Percentiles rank a stretch among this genome's conserved stretches.
phyloP scores from a whole-genome alignment of 2,329 filamentous ascomycete genomes.

The Oidium heveae region DNA sequence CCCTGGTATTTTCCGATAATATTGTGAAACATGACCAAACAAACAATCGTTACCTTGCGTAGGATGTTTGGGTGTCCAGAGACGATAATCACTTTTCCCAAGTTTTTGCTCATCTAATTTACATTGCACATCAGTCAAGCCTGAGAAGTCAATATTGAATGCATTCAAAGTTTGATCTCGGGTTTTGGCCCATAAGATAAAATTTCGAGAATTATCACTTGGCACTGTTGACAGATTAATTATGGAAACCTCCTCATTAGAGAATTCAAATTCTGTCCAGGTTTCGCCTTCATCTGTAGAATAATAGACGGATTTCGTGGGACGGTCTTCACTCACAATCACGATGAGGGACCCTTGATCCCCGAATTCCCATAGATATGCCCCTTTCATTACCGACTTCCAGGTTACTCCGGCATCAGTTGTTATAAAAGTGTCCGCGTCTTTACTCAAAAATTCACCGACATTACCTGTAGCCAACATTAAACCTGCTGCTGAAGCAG shows the following conservation, averaged over 20 bases:
- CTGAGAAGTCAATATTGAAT: slow-evolving; percentile 72
- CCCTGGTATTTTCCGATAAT: slow-evolving; percentile 69
- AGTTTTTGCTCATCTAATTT: slow-evolving; percentile 34
- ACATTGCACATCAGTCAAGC: slow-evolving; percentile 50
- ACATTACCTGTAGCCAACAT: slow-evolving; percentile 89
- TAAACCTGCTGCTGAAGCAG: slow-evolving; percentile 63
- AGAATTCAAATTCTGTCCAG: slow-evolving; percentile 57
- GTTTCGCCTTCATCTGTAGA: slow-evolving; percentile 56
- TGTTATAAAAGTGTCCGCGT: slow-evolving; percentile 75
- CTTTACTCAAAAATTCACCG: slow-evolving; percentile 27
- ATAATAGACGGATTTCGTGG: slow-evolving; percentile 48
- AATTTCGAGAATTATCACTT: slow-evolving; percentile 73
- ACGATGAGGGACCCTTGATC: slow-evolving; percentile 87
- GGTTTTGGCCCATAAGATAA: slow-evolving; percentile 61
- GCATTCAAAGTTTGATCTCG: slow-evolving; percentile 34
- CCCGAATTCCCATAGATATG: slow-evolving; percentile 82
- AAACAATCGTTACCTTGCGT: slow-evolving; percentile 55
- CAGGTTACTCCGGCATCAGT: slow-evolving; percentile 75
- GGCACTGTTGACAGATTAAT: slow-evolving; percentile 68
- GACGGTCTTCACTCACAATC: slow-evolving; percentile 46
- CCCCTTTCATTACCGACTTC: slow-evolving; percentile 65
- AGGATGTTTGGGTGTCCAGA: slow-evolving; percentile 77
- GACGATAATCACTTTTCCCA: slow-evolving; percentile 46
- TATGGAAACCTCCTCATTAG: slow-evolving; percentile 43
- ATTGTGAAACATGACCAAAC: slow-evolving; percentile 75